These are phyloP conservation scores for Amoebophrya sp. DNA, from an alignment of 169 alveolate genomes.

Conservation along the genomic window DNA sequence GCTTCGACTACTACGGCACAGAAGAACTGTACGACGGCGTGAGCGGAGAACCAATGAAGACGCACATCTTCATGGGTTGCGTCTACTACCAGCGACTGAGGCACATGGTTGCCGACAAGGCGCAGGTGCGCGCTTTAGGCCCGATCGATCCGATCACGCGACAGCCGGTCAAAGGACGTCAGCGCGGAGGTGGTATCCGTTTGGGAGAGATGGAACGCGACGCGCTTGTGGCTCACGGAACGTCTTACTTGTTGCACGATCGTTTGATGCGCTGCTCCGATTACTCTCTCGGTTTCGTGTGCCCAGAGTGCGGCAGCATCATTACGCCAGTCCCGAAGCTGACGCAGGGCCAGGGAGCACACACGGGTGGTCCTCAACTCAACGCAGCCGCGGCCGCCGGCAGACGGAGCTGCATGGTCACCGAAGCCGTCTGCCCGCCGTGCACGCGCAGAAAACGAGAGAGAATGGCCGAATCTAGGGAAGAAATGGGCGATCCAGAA, in stretches of 20 bases:
- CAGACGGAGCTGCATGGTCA: neutral
- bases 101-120: slow-evolving; percentile 98
- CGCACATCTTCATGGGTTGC: slow-evolving; percentile 96
- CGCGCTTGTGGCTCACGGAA: slow-evolving; percentile 97
- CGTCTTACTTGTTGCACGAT: slow-evolving; percentile 91
- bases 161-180: slow-evolving; percentile 99
- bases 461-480: no score
- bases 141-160: slow-evolving; percentile 95
- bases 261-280: slow-evolving; percentile 72
- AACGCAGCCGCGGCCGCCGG: neutral
- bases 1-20: slow-evolving; percentile 93
- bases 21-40: slow-evolving; percentile 97
- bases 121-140: slow-evolving; percentile 95
- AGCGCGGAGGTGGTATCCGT: slow-evolving; percentile 98
- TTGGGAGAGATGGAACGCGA: slow-evolving; percentile 99
- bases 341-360: neutral
- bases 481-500: neutral
- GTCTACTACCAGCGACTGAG: slow-evolving; percentile 97
- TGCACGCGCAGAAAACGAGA: neutral
- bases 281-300: neutral
- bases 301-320: neutral
- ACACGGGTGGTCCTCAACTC: no score
- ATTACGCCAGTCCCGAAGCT: neutral
- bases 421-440: neutral
- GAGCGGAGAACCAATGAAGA: slow-evolving; percentile 89